phyloP scores from a whole-genome alignment of 2,329 filamentous ascomycete species.

The Thermomyces lanuginosus region DNA sequence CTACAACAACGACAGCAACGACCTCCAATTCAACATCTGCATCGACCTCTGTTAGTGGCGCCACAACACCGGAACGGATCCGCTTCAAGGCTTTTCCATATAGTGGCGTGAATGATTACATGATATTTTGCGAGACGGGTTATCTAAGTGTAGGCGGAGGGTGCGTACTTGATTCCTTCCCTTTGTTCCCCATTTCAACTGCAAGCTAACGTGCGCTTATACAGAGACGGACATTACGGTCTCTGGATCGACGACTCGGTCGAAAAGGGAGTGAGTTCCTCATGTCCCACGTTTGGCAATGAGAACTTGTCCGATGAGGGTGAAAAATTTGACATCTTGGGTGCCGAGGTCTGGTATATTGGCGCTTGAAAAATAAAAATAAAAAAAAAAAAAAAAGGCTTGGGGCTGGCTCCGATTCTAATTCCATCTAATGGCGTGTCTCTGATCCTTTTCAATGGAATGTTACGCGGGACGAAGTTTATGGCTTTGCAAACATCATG shows the following conservation, averaged over 20 bases:
- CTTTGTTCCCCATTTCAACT: conserved; percentile 1
- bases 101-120: conserved; percentile 89
- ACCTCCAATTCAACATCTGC: conserved; percentile 8
- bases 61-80: conserved; percentile 54
- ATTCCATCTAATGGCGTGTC: too few relatives aligned
- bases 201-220: conserved; percentile 1
- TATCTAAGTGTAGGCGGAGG: conserved; percentile 77
- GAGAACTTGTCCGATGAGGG: conserved; percentile 87
- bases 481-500: too few relatives aligned
- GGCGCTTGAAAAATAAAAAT: conserved; percentile 32
- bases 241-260: conserved; percentile 83
- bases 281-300: conserved; percentile 86
- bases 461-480: too few relatives aligned
- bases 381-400: conserved; percentile 5
- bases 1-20: background rate
- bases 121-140: conserved; percentile 76
- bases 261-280: conserved; percentile 65
- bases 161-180: conserved; percentile 19
- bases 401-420: too few relatives aligned
- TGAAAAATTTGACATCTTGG: conserved; percentile 76
- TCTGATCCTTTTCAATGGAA: too few relatives aligned
- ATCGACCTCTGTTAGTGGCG: conserved; percentile 24
- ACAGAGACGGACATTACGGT: conserved; percentile 67
- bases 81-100: conserved; percentile 97
- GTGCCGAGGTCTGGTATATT: conserved; percentile 86